Evolutionary conservation across 2,329 filamentous ascomycete genomes (phyloP).

Genomic region (Aspergillus latus): DNA sequence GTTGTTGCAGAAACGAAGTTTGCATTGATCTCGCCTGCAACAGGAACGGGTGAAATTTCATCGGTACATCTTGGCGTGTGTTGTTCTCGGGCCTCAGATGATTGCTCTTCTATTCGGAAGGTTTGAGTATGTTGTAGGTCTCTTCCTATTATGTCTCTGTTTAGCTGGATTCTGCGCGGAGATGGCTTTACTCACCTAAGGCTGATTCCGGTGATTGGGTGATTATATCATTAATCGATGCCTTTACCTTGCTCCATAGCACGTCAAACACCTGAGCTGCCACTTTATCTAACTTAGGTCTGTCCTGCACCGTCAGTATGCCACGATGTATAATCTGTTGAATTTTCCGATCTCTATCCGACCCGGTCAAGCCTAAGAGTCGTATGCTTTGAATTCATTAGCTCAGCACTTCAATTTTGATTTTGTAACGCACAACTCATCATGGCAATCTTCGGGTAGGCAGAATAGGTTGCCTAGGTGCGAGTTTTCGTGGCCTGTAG

Average conservation of each 20-base stretch:
- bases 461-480: conserved; percentile 2
- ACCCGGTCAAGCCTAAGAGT: not conserved
- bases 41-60: not conserved
- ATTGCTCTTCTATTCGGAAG: not conserved
- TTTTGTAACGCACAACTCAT: conserved; percentile 2
- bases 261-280: conserved; percentile 3
- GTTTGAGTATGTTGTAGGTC: not conserved
- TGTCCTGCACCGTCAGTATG: conserved; percentile 3
- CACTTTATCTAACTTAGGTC: not conserved
- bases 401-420: not conserved
- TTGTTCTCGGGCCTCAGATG: not conserved
- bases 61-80: not conserved
- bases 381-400: conserved; percentile 6
- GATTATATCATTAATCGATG: not conserved
- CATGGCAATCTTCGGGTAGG: conserved; percentile 3
- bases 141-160: not conserved
- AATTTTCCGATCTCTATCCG: not conserved
- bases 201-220: conserved; percentile 1
- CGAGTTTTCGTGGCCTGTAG: not conserved
- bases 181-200: not conserved
- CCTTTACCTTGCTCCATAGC: not conserved
- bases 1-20: not conserved
- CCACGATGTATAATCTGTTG: not conserved
- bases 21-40: not conserved
- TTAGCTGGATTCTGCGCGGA: not conserved